Percentiles rank a stretch among this genome's conserved stretches.
These are phyloP conservation scores for Pneumocystis canis DNA, from an alignment of 1,139 yeast species.

Conservation along the genomic window DNA sequence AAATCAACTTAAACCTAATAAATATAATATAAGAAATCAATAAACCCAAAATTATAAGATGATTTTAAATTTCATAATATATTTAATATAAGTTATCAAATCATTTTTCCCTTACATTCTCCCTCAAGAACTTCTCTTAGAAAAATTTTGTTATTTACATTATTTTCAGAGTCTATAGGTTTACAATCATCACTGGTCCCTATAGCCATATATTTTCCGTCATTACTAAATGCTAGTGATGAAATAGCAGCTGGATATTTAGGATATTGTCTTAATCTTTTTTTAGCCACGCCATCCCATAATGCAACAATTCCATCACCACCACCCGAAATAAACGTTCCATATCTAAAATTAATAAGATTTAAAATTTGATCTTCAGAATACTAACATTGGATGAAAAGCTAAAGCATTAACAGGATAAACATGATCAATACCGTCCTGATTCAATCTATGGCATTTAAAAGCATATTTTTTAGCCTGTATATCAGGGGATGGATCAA, in stretches of 20 bases:
- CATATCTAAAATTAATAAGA: constrained; percentile 16
- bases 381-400: constrained; percentile 31
- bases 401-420: constrained; percentile 61
- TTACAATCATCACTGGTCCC: constrained; percentile 22
- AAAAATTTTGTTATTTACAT: background rate
- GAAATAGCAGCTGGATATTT: constrained; percentile 39
- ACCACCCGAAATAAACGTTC: constrained; percentile 58
- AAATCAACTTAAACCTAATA: background rate
- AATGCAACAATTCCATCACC: constrained; percentile 61
- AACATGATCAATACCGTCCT: constrained; percentile 45
- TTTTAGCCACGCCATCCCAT: constrained; percentile 59
- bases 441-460: constrained; percentile 55
- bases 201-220: constrained; percentile 35
- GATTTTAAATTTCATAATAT: background rate
- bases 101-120: background rate
- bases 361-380: background rate
- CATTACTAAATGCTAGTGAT: constrained; percentile 31
- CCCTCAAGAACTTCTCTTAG: background rate
- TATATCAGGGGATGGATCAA: constrained; percentile 36
- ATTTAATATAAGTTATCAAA: background rate
- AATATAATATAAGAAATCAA: background rate
- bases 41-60: background rate
- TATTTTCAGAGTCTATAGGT: background rate
- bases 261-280: constrained; percentile 45
- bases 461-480: constrained; percentile 56